Evolutionary conservation across 805 yeast genomes (phyloP).

Genomic region (Candida palmyrensis): DNA sequence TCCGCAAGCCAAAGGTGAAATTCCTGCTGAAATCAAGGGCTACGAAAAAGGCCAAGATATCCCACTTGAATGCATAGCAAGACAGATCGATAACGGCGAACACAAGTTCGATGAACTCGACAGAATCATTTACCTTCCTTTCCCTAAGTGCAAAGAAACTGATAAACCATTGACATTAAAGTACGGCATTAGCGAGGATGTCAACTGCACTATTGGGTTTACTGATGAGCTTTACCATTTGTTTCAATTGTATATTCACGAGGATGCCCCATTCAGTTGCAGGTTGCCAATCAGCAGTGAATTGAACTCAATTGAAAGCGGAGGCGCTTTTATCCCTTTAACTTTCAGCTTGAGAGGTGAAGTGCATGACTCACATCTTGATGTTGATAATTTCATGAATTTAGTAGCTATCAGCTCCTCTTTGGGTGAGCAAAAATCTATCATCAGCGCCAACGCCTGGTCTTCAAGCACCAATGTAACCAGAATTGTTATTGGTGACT

Average conservation of each 20-base stretch:
- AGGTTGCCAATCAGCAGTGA: conserved; percentile 49
- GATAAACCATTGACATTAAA: conserved; percentile 51
- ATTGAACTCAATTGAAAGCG: conserved; percentile 35
- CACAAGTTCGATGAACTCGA: conserved; percentile 64
- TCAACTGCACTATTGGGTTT: conserved; percentile 57
- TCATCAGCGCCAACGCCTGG: conserved; percentile 54
- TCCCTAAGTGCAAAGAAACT: conserved; percentile 64
- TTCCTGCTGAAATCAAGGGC: conserved; percentile 31
- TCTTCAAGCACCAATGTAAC: conserved; percentile 59
- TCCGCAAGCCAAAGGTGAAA: conserved; percentile 34
- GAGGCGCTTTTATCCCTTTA: conserved; percentile 51
- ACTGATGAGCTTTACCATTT: conserved; percentile 65
- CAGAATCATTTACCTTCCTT: conserved; percentile 50
- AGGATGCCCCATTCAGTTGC: conserved; percentile 73
- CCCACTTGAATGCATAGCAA: conserved; percentile 53
- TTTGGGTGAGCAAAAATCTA: conserved; percentile 25
- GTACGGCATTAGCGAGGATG: conserved; percentile 47
- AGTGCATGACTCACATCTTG: conserved; percentile 62
- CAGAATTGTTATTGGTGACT: conserved; percentile 62
- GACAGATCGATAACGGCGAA: conserved; percentile 73
- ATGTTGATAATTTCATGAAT: conserved; percentile 55
- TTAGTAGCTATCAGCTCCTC: conserved; percentile 23
- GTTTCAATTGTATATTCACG: conserved; percentile 71
- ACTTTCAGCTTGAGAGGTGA: conserved; percentile 62
- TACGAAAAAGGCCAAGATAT: conserved; percentile 38